Evolutionary conservation across 2,329 filamentous ascomycete species (phyloP).

Genomic region (Aspergillus alliaceus): DNA sequence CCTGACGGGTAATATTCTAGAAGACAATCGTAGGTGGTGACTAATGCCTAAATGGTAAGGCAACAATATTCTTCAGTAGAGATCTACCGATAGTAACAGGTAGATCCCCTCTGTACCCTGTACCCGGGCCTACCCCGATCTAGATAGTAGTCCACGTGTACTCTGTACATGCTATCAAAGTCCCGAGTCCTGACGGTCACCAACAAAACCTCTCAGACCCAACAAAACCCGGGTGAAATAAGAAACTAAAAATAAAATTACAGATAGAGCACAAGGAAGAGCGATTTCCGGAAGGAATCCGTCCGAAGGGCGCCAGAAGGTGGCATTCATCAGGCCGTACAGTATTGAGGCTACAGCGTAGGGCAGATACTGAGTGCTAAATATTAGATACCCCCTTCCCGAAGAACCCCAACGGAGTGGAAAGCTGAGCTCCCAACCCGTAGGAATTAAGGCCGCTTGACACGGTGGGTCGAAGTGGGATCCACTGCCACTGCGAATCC

Average conservation of each 20-base stretch:
- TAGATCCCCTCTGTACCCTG: too few relatives aligned
- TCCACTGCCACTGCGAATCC: constrained; percentile 7
- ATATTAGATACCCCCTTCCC: constrained; percentile 9
- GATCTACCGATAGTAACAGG: background rate
- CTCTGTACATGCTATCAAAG: background rate
- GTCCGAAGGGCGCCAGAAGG: constrained; percentile 3
- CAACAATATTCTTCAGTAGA: background rate
- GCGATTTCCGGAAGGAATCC: constrained; percentile 4
- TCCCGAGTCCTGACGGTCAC: background rate
- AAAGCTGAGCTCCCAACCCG: constrained; percentile 8
- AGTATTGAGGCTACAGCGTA: constrained; percentile 28
- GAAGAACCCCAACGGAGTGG: constrained; percentile 18
- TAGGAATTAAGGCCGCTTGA: constrained; percentile 13
- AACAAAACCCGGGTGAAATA: background rate
- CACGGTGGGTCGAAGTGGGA: constrained; percentile 7
- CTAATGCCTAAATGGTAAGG: background rate
- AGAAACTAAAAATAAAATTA: background rate
- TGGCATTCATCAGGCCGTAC: constrained; percentile 6
- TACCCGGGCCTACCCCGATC: too few relatives aligned
- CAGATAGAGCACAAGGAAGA: constrained; percentile 11
- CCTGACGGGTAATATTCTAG: background rate
- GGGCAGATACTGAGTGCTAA: constrained; percentile 24
- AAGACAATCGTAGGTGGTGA: too few relatives aligned
- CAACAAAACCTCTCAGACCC: constrained; percentile 3
- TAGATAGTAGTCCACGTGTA: too few relatives aligned